Conservation (phyloP, 1,139 yeast genomes). For the Blastobotrys elegans region DNA sequence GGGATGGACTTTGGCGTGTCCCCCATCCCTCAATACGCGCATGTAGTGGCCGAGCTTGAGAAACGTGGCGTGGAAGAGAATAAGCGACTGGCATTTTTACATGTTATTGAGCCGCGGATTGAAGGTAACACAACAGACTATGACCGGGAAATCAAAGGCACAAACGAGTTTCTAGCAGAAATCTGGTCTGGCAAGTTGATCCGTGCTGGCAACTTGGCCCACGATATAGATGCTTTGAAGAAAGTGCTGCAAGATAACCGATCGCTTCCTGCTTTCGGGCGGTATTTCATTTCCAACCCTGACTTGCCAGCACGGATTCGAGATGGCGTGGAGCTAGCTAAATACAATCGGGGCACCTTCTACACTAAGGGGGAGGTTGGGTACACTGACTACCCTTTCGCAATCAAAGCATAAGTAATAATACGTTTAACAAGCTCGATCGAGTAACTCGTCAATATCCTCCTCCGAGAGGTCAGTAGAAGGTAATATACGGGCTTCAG, state of each 20-base stretch:
- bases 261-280: constrained; percentile 43
- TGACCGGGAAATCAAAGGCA: background rate
- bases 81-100: constrained; percentile 43
- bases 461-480: too few species aligned
- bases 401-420: too few species aligned
- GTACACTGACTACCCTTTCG: constrained; percentile 22
- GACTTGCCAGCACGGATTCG: constrained; percentile 42
- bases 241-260: constrained; percentile 31
- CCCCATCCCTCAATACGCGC: constrained; percentile 30
- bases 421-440: too few species aligned
- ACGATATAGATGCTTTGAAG: constrained; percentile 24
- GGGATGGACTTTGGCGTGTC: constrained; percentile 33
- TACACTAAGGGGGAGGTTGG: constrained; percentile 30
- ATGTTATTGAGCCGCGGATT: constrained; percentile 46
- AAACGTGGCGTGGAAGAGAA: constrained; percentile 25
- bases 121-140: background rate
- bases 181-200: constrained; percentile 40
- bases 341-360: constrained; percentile 35
- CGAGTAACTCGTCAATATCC: too few species aligned
- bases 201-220: constrained; percentile 37
- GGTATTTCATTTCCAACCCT: constrained; percentile 47
- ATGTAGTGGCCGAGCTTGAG: constrained; percentile 32
- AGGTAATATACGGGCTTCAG: too few species aligned
- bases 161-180: constrained; percentile 20
- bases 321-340: constrained; percentile 30